Percentiles rank a stretch among this genome's conserved stretches.
Evolutionary conservation across 257 asterid genomes (phyloP).

Genomic region (Thymus mandschuricus): DNA sequence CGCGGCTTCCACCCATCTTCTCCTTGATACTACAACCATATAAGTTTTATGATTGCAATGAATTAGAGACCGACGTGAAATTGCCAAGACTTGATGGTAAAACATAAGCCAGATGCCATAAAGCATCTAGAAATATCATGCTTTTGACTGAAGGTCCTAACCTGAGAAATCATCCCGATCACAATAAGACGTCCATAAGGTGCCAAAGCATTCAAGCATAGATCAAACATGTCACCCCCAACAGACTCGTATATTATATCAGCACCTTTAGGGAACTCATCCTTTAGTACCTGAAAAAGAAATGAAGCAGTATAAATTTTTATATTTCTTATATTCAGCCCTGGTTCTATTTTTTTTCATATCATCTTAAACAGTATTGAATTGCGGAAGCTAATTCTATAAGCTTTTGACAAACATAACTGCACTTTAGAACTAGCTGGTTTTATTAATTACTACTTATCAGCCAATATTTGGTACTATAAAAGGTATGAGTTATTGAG

Average conservation of each 20-base stretch:
- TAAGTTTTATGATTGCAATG: constrained; percentile 26
- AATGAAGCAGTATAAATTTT: constrained; percentile 1
- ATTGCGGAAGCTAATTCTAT: too few species aligned
- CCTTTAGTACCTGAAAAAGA: constrained; percentile 64
- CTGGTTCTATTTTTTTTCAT: background rate
- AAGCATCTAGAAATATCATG: background rate
- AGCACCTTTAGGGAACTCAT: constrained; percentile 87
- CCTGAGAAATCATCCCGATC: constrained; percentile 98
- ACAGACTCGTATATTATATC: constrained; percentile 91
- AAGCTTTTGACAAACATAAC: background rate
- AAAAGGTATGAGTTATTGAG: too few species aligned
- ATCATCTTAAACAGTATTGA: background rate
- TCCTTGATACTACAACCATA: constrained; percentile 84
- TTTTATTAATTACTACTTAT: too few species aligned
- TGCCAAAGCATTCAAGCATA: constrained; percentile 87
- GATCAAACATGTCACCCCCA: constrained; percentile 91
- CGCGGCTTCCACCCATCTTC: constrained; percentile 89
- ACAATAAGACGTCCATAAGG: constrained; percentile 87
- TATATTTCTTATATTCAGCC: constrained; percentile 1
- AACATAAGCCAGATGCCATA: constrained; percentile 11
- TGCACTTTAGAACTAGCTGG: background rate
- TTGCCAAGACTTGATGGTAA: constrained; percentile 5
- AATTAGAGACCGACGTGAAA: constrained; percentile 20
- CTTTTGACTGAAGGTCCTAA: constrained; percentile 30
- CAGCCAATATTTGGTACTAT: too few species aligned